Evolutionary conservation across 2,329 filamentous ascomycete species (phyloP).

Genomic region (Fusarium lateritium): DNA sequence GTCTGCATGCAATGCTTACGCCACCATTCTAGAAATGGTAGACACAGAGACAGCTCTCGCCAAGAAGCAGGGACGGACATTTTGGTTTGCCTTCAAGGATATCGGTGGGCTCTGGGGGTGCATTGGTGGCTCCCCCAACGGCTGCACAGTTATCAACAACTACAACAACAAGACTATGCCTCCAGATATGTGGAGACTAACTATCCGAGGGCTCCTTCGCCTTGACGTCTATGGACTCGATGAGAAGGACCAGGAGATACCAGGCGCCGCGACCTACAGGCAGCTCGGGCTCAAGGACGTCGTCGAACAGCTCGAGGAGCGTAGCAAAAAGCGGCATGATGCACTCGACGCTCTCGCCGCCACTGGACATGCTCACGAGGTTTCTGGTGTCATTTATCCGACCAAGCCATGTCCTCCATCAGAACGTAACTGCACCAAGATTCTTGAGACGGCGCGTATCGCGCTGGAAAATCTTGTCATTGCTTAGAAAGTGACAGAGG

Average conservation of each 20-base stretch:
- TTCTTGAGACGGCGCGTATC: slow-evolving; percentile 68
- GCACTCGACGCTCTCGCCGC: slow-evolving; percentile 63
- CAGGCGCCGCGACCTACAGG: slow-evolving; percentile 39
- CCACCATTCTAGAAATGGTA: slow-evolving; percentile 67
- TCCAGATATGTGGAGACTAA: slow-evolving; percentile 68
- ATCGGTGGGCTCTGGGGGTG: slow-evolving; percentile 66
- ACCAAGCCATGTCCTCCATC: slow-evolving; percentile 50
- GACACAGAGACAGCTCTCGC: slow-evolving; percentile 66
- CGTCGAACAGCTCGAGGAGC: slow-evolving; percentile 66
- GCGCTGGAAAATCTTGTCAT: slow-evolving; percentile 70
- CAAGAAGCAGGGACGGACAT: slow-evolving; percentile 56
- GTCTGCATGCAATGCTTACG: slow-evolving; percentile 71
- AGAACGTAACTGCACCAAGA: slow-evolving; percentile 62
- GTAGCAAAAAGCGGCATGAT: slow-evolving; percentile 64
- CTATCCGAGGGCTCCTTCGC: slow-evolving; percentile 68
- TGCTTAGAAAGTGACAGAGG: slow-evolving; percentile 52
- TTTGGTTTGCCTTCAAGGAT: slow-evolving; percentile 62
- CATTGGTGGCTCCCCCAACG: slow-evolving; percentile 44
- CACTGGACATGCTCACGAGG: slow-evolving; percentile 53
- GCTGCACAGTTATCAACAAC: slow-evolving; percentile 49
- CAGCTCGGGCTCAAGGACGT: slow-evolving; percentile 70
- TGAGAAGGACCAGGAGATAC: slow-evolving; percentile 27
- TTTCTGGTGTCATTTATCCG: slow-evolving; percentile 49
- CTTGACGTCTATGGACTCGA: slow-evolving; percentile 70
- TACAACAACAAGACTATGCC: slow-evolving; percentile 63